phyloP scores from a whole-genome alignment of 331 rosid species.

The Arachis monticola region DNA sequence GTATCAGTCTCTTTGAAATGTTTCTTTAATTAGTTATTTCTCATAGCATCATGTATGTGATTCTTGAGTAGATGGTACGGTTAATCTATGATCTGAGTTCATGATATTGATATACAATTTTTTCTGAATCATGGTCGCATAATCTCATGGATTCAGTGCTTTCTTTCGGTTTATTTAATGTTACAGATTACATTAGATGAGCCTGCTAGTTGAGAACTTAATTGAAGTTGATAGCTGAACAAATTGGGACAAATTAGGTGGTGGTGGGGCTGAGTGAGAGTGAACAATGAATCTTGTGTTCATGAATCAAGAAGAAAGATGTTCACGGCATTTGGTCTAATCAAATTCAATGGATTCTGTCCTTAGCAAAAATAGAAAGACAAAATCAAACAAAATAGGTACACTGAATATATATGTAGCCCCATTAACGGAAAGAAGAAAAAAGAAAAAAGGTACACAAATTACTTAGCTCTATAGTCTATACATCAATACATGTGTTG shows the following conservation, averaged over 20 bases:
- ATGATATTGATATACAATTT: too few species aligned
- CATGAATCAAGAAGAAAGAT: background rate
- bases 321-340: conserved; percentile 11
- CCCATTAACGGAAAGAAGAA: conserved; percentile 19
- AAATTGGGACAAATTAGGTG: conserved; percentile 13
- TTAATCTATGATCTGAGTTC: too few species aligned
- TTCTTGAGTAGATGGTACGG: too few species aligned
- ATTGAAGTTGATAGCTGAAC: background rate
- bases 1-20: too few species aligned
- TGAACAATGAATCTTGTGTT: conserved; percentile 1
- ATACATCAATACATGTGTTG: conserved; percentile 48
- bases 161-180: too few species aligned
- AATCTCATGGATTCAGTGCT: too few species aligned
- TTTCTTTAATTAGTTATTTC: too few species aligned
- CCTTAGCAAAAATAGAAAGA: conserved; percentile 12
- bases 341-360: conserved; percentile 7
- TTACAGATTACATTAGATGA: background rate
- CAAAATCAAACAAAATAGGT: background rate
- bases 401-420: conserved; percentile 12
- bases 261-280: background rate
- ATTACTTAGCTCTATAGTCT: conserved; percentile 41
- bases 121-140: too few species aligned
- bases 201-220: background rate
- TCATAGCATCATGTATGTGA: too few species aligned
- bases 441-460: conserved; percentile 14